Conservation (phyloP, 371 early-diverging fungal species). For the Phascolomyces articulosus region DNA sequence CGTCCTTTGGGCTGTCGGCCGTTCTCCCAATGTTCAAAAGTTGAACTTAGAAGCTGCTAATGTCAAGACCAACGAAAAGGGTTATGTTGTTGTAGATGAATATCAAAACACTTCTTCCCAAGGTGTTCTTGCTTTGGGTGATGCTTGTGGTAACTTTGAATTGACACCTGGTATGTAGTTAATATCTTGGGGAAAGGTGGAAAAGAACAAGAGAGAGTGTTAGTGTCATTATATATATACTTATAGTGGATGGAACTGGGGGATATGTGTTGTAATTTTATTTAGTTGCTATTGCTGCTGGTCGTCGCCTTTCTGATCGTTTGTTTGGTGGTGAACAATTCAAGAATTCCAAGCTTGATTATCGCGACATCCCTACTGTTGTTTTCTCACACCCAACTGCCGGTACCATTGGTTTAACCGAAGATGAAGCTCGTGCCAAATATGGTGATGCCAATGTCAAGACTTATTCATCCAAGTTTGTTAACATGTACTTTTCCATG, state of each 20-base stretch:
- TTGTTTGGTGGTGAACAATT: conserved; percentile 83
- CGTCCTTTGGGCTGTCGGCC: conserved; percentile 90
- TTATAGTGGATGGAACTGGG: too few relatives aligned
- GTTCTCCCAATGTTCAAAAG: conserved; percentile 72
- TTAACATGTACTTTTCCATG: conserved; percentile 92
- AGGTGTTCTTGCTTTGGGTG: conserved; percentile 91
- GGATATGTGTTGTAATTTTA: too few relatives aligned
- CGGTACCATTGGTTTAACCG: conserved; percentile 90
- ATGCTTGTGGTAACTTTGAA: conserved; percentile 89
- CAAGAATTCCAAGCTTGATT: conserved; percentile 80
- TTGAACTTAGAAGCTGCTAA: conserved; percentile 73
- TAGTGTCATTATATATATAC: too few relatives aligned
- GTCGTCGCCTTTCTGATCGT: conserved; percentile 88
- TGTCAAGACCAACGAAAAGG: conserved; percentile 65
- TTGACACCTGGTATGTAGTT: conserved; percentile 87
- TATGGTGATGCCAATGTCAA: conserved; percentile 82
- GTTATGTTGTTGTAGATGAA: conserved; percentile 82
- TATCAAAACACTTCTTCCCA: conserved; percentile 82
- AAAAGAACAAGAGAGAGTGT: too few relatives aligned
- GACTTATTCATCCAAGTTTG: conserved; percentile 84
- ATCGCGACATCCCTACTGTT: conserved; percentile 92
- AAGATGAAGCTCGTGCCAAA: conserved; percentile 75
- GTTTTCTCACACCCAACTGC: conserved; percentile 95
- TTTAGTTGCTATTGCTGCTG: conserved; percentile 91
- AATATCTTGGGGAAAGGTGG: too few relatives aligned